Evolutionary conservation across 2,329 filamentous ascomycete species (phyloP).

Genomic region (Colletotrichum ledebouriae): DNA sequence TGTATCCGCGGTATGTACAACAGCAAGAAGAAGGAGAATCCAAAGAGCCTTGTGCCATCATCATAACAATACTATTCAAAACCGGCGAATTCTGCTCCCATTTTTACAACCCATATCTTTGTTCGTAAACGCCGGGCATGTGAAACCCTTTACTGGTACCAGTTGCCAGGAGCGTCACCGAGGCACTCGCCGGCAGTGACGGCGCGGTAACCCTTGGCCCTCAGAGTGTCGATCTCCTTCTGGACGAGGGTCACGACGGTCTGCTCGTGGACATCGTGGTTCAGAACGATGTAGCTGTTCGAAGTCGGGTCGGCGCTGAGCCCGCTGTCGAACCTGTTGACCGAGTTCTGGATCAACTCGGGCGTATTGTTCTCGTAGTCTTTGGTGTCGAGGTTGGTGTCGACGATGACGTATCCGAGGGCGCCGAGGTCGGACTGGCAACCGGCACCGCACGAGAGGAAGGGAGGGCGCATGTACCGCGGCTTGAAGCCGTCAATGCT

Average conservation of each 20-base stretch:
- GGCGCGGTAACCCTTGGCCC: slow-evolving; percentile 57
- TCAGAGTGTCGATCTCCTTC: slow-evolving; percentile 58
- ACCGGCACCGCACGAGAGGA: slow-evolving; percentile 55
- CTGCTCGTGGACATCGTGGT: slow-evolving; percentile 64
- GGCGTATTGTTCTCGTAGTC: slow-evolving; percentile 68
- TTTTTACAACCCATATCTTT: background rate
- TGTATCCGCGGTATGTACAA: slow-evolving; percentile 1
- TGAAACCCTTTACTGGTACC: slow-evolving; percentile 56
- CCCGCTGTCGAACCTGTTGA: slow-evolving; percentile 52
- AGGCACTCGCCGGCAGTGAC: slow-evolving; percentile 72
- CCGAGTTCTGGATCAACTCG: slow-evolving; percentile 61
- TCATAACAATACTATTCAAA: background rate
- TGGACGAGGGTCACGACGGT: slow-evolving; percentile 37
- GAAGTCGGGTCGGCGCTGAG: slow-evolving; percentile 42
- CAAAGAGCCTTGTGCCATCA: background rate
- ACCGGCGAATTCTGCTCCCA: background rate
- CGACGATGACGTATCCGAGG: slow-evolving; percentile 68
- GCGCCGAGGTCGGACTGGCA: slow-evolving; percentile 40
- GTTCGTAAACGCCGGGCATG: too few relatives aligned
- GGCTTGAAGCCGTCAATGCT: slow-evolving; percentile 58
- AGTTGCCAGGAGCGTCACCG: slow-evolving; percentile 62
- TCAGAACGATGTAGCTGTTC: slow-evolving; percentile 63
- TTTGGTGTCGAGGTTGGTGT: slow-evolving; percentile 71
- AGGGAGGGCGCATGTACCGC: slow-evolving; percentile 61
- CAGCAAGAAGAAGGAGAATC: background rate